phyloP scores from a whole-genome alignment of 1,284 basidiomycete genomes.

The Puccinia horiana region DNA sequence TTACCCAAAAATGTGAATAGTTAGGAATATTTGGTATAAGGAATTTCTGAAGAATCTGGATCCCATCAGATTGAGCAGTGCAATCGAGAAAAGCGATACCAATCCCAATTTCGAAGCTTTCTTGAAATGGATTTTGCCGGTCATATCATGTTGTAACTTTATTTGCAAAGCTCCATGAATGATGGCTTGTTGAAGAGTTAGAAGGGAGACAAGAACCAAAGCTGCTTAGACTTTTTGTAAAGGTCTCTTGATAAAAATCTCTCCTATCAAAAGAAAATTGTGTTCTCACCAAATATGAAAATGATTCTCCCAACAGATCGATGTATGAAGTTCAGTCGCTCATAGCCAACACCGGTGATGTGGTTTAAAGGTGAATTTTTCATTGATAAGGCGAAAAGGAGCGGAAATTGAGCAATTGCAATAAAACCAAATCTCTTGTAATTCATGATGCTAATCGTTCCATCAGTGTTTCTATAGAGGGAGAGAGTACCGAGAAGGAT shows the following conservation, averaged over 20 bases:
- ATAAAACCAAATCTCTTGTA: constrained; percentile 38
- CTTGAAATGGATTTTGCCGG: constrained; percentile 10
- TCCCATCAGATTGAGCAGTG: constrained; percentile 13
- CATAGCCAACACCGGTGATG: constrained; percentile 37
- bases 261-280: background rate
- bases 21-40: constrained; percentile 32
- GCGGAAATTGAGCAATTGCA: constrained; percentile 43
- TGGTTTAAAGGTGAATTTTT: constrained; percentile 40
- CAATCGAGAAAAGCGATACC: background rate
- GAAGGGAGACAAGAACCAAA: background rate
- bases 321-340: constrained; percentile 43
- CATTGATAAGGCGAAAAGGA: constrained; percentile 31
- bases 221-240: background rate
- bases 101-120: background rate
- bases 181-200: constrained; percentile 9
- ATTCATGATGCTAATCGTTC: constrained; percentile 15
- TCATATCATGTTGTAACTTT: background rate
- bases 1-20: constrained; percentile 40
- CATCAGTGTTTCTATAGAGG: constrained; percentile 28
- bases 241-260: background rate
- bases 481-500: constrained; percentile 16
- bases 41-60: constrained; percentile 15
- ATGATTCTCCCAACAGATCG: constrained; percentile 33
- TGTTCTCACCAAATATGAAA: constrained; percentile 38
- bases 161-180: constrained; percentile 36